A percentile compares a stretch with the other conserved stretches of the same genome.
Conservation (phyloP, 352 stramenopile species). For the Globisporangium middletonii region DNA sequence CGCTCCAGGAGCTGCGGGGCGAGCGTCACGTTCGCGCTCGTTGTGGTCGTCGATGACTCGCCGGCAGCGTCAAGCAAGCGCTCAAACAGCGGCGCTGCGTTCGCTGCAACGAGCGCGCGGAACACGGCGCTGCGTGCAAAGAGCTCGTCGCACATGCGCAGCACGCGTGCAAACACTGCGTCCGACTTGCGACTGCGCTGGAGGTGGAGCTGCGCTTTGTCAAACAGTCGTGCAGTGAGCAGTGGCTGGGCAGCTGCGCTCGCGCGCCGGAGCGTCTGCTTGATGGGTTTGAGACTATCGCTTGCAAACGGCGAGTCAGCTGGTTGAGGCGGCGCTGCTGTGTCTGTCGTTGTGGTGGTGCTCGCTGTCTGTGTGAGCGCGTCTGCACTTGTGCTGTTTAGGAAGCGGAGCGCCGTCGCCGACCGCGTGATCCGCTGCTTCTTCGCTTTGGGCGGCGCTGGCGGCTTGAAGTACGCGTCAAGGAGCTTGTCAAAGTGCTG, state of each 20-base stretch:
- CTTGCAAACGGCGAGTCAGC: neutral
- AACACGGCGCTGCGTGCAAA: constrained; percentile 54
- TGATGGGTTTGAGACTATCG: constrained; percentile 23
- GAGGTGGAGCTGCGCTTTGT: constrained; percentile 19
- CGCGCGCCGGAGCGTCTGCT: constrained; percentile 25
- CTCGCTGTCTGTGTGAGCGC: neutral
- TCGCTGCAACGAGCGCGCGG: constrained; percentile 32
- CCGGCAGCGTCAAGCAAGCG: constrained; percentile 38
- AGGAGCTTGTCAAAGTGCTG: constrained; percentile 20
- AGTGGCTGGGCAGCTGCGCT: constrained; percentile 15
- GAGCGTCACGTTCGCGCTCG: neutral
- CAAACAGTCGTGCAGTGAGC: constrained; percentile 21
- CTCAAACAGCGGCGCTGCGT: constrained; percentile 39
- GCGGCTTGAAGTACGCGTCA: constrained; percentile 18
- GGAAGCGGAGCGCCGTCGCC: too few species aligned
- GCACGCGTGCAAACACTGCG: constrained; percentile 13
- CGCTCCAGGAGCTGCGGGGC: constrained; percentile 11
- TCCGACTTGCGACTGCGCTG: constrained; percentile 12
- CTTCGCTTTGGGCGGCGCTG: neutral
- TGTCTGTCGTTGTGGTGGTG: neutral
- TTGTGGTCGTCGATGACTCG: constrained; percentile 9
- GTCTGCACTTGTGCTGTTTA: too few species aligned
- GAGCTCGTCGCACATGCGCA: constrained; percentile 41
- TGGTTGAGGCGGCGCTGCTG: neutral
- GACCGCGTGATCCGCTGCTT: constrained; percentile 6